phyloP scores from a whole-genome alignment of 148 eudicot genomes.

The Chenopodium quinoa region DNA sequence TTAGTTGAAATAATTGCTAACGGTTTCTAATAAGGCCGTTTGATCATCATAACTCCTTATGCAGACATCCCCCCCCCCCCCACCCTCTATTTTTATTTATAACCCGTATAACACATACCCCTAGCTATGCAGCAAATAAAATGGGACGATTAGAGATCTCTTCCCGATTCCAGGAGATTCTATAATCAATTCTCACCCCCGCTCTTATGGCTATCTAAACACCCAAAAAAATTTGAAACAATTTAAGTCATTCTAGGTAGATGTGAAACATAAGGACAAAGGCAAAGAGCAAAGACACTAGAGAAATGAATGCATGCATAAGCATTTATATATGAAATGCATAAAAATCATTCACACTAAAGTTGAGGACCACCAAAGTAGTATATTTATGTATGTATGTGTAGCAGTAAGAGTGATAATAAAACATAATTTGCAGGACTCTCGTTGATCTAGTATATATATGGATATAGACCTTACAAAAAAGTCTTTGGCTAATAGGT shows the following conservation, averaged over 20 bases:
- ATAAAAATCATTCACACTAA: background rate
- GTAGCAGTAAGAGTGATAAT: background rate
- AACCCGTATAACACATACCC: too few relatives aligned
- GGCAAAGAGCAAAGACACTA: background rate
- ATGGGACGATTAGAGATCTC: too few relatives aligned
- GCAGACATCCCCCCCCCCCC: background rate
- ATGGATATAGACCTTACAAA: constrained; percentile 19
- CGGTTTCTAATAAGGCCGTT: background rate
- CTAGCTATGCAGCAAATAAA: too few relatives aligned
- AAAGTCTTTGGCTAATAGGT: background rate
- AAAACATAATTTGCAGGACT: background rate
- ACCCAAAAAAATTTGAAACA: background rate
- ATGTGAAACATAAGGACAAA: constrained; percentile 4
- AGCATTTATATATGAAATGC: background rate
- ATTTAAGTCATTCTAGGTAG: background rate
- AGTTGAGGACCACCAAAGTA: background rate
- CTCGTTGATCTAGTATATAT: background rate
- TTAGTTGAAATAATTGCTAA: too few relatives aligned
- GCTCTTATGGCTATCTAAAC: too few relatives aligned
- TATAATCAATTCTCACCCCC: too few relatives aligned
- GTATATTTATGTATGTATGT: too few relatives aligned
- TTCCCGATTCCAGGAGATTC: too few relatives aligned
- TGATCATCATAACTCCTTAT: background rate
- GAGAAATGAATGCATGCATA: constrained; percentile 6
- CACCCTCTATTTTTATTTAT: too few relatives aligned